Evolutionary conservation across 1,139 yeast species (phyloP).

Genomic region (Geotrichum aggregatum): DNA sequence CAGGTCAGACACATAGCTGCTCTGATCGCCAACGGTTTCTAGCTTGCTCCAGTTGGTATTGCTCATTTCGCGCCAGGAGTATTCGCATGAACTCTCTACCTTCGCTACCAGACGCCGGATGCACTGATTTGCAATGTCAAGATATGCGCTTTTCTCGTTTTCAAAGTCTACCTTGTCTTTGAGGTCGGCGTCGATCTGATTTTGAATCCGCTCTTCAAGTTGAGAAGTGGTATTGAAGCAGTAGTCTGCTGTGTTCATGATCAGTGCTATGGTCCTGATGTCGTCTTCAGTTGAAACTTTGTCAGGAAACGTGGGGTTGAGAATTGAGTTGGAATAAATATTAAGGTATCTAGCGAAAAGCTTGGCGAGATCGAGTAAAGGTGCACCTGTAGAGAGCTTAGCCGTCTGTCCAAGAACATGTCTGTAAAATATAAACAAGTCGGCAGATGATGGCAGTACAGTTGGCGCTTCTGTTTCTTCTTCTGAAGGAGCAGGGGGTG

Average conservation of each 20-base stretch:
- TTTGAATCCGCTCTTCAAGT: conserved; percentile 59
- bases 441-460: conserved; percentile 80
- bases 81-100: conserved; percentile 58
- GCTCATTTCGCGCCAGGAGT: conserved; percentile 80
- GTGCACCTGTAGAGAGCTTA: conserved; percentile 65
- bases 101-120: conserved; percentile 55
- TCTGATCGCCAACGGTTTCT: conserved; percentile 62
- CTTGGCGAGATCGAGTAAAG: conserved; percentile 58
- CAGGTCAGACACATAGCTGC: conserved; percentile 62
- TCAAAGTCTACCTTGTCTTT: conserved; percentile 49
- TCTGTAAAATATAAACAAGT: conserved; percentile 72
- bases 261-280: conserved; percentile 61
- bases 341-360: conserved; percentile 65
- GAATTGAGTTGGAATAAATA: conserved; percentile 59
- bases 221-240: conserved; percentile 75
- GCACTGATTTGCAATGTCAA: conserved; percentile 56
- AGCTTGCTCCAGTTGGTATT: conserved; percentile 72
- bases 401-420: conserved; percentile 70
- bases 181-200: conserved; percentile 45
- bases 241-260: conserved; percentile 86
- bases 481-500: conserved; percentile 35
- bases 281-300: conserved; percentile 50
- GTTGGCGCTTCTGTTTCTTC: conserved; percentile 48
- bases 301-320: conserved; percentile 57
- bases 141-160: conserved; percentile 51